Evolutionary conservation across 805 yeast genomes (phyloP), one percentile per base, ranked within the genome.

Genomic region (Nakazawaea wickerhamii): DNA sequence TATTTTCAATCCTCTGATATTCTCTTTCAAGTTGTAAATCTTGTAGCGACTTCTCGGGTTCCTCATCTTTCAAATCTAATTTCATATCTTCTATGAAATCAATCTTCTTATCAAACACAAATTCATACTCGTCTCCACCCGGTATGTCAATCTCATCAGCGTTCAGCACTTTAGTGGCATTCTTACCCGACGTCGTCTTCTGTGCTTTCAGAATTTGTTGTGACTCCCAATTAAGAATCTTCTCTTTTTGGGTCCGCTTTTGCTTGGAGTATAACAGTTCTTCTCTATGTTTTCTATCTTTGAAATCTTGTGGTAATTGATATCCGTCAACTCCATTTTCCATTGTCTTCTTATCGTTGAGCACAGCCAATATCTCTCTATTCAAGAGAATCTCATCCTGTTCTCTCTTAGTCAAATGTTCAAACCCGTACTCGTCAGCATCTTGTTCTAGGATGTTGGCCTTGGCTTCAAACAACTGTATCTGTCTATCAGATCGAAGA

Each of bases 31-130:
- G 47, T 27, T 50, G 50, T 40, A 54, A 59, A 46, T 60, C 69
- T 18, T 45, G 19, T 9, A 57, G 47, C 38, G 66, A 66, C 55
- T 70, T 62, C 4, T 50, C 61, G 3, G 54, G 52, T 36, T 64
- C 67, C 22, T 40, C 27, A 11, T 36, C 32, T 7, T 18, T 11
- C 25, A 23, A 11, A 5, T 61, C 65, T 49, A 51, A 18, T 52
- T 55, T 9, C 52, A 51, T 14, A 20, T 73, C 79, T 14, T 66
- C 61, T 1, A 71, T 66, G 48, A 75, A 81, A n/a, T 76, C 75
- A 15, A 81, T 73, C 45, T 68, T 66, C 43, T 83, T 72, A 56
- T 86, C 93, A 60, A 84, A 84, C 0, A 87, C 91, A 62, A 70
- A 87, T 10, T 84, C 95, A 53, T 83, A 86, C 32, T 76, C 59